Conservation (phyloP, 441 rosid genomes). For the Dalechampia spathulata region DNA sequence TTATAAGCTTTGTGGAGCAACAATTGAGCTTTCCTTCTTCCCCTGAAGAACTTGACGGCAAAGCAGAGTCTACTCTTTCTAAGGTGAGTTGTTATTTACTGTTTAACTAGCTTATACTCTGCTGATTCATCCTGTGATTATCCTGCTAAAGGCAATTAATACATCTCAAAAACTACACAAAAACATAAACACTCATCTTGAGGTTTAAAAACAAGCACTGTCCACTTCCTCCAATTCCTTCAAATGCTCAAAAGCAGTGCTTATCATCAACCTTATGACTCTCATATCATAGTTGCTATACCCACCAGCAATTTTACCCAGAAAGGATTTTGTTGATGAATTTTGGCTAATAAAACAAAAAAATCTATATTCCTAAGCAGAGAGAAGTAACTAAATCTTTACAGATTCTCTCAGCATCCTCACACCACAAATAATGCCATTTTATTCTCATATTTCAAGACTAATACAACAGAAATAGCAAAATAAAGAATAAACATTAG, state of each 20-base stretch:
- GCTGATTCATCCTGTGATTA: slow-evolving; percentile 6
- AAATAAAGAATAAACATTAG: not conserved
- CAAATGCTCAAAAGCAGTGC: too few species aligned
- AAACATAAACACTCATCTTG: not conserved
- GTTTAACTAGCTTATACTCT: slow-evolving; percentile 11
- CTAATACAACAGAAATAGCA: slow-evolving; percentile 17
- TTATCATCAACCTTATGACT: too few species aligned
- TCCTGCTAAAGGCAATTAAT: slow-evolving; percentile 4
- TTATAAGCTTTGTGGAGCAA: slow-evolving; percentile 2
- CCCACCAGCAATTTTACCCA: too few species aligned
- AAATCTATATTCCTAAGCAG: too few species aligned
- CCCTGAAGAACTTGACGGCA: slow-evolving; percentile 4
- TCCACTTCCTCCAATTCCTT: too few species aligned
- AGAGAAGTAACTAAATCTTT: slow-evolving; percentile 29
- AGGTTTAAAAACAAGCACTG: too few species aligned
- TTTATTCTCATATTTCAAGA: slow-evolving; percentile 27
- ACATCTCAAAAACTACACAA: not conserved
- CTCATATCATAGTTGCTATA: too few species aligned
- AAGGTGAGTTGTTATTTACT: not conserved
- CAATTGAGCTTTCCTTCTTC: not conserved
- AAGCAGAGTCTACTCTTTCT: not conserved
- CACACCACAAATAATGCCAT: slow-evolving; percentile 37
- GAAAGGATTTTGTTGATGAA: not conserved
- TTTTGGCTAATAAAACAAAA: slow-evolving; percentile 1
- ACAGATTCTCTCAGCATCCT: slow-evolving; percentile 20